These are phyloP conservation scores for Leccinum truebloodii DNA, from an alignment of 768 basidiomycete species.

Conservation along the genomic window DNA sequence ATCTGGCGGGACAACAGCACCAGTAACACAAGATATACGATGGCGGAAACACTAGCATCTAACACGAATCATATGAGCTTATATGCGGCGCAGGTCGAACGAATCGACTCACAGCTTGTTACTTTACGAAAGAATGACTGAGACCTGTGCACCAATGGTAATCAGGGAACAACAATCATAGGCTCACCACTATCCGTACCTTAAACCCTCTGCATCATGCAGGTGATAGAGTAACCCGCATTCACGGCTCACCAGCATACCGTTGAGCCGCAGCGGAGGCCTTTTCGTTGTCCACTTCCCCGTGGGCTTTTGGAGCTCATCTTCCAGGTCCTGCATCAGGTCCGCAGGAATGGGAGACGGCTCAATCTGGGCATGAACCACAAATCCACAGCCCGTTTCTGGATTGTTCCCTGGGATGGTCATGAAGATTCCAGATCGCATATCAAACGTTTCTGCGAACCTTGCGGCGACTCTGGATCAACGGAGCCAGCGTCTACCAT, in stretches of 20 bases:
- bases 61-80: constrained; percentile 5
- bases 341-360: constrained; percentile 50
- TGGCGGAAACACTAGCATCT: constrained; percentile 74
- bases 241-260: constrained; percentile 72
- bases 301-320: constrained; percentile 72
- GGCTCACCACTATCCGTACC: constrained; percentile 42
- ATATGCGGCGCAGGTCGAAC: neutral
- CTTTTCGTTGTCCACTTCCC: constrained; percentile 60
- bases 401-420: constrained; percentile 42
- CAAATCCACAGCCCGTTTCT: constrained; percentile 62
- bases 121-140: constrained; percentile 74
- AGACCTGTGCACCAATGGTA: constrained; percentile 37
- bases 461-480: constrained; percentile 49
- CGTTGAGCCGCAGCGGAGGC: constrained; percentile 60
- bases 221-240: constrained; percentile 78
- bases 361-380: constrained; percentile 64
- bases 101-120: constrained; percentile 51
- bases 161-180: constrained; percentile 3
- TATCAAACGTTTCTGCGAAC: constrained; percentile 19
- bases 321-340: constrained; percentile 69
- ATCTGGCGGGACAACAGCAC: constrained; percentile 73
- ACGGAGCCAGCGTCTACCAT: constrained; percentile 66
- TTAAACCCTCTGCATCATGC: constrained; percentile 64
- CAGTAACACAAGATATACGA: constrained; percentile 69
- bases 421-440: neutral